Conservation (phyloP, 2,329 filamentous ascomycete species). For the Tolypocladium capitatum region DNA sequence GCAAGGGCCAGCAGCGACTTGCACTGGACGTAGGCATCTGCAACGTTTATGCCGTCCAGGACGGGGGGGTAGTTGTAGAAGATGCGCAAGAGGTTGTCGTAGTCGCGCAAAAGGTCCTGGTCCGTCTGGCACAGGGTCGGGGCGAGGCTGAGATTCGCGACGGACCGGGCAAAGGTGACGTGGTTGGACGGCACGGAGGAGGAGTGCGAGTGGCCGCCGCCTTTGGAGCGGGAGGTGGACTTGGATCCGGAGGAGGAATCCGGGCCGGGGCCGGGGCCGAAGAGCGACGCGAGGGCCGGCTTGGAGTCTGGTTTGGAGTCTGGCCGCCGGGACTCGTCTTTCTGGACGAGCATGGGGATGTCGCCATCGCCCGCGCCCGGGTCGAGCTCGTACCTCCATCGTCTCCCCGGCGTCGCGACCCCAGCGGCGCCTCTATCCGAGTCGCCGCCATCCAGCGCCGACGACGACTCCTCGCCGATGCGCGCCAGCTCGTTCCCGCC, state of each 20-base stretch:
- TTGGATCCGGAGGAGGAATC: conserved; percentile 34
- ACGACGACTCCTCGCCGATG: conserved; percentile 32
- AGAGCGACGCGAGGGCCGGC: conserved; percentile 15
- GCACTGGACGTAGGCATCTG: conserved; percentile 85
- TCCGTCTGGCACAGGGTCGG: conserved; percentile 41
- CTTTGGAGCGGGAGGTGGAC: conserved; percentile 14
- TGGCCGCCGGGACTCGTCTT: conserved; percentile 32
- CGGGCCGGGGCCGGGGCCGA: conserved; percentile 25
- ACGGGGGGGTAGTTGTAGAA: conserved; percentile 87
- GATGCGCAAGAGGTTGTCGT: conserved; percentile 88
- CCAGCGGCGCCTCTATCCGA: background rate
- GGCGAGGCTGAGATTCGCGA: conserved; percentile 58
- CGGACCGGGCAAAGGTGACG: conserved; percentile 66
- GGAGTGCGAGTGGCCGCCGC: conserved; percentile 38
- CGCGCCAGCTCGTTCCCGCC: conserved; percentile 35
- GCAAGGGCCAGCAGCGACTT: conserved; percentile 78
- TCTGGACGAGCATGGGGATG: conserved; percentile 79
- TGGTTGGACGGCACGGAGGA: conserved; percentile 23
- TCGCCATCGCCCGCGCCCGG: conserved; percentile 59
- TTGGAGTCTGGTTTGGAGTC: conserved; percentile 4
- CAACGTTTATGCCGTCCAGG: conserved; percentile 77
- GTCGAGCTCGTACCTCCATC: conserved; percentile 84
- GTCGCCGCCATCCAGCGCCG: conserved; percentile 9
- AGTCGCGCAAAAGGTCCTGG: conserved; percentile 73
- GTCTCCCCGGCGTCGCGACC: conserved; percentile 24